These are phyloP conservation scores for Zychaea mexicana DNA, from an alignment of 371 early-diverging fungal species.

Conservation along the genomic window DNA sequence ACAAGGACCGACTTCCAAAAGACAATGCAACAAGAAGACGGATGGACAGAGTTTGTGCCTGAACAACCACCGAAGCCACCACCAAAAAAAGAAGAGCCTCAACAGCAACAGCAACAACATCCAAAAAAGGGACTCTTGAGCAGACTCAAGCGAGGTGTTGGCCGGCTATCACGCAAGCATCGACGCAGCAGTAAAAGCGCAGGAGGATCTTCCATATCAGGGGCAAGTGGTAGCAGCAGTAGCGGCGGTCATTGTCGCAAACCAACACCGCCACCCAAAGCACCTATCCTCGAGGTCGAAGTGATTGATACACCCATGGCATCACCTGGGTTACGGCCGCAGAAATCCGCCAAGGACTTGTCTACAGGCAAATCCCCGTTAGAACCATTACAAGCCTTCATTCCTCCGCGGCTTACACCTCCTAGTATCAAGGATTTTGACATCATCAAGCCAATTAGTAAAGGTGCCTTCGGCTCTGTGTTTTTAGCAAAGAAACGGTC, in stretches of 20 bases:
- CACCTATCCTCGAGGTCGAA: conserved; percentile 23
- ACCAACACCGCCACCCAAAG: neutral
- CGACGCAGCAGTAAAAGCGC: neutral
- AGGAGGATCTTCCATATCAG: neutral
- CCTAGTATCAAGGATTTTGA: conserved; percentile 90
- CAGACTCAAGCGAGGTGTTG: conserved; percentile 23
- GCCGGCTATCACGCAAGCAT: conserved; percentile 1
- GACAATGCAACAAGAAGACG: conserved; percentile 29
- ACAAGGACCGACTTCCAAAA: conserved; percentile 43
- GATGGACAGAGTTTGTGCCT: conserved; percentile 48
- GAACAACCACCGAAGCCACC: neutral
- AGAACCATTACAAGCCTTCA: conserved; percentile 51
- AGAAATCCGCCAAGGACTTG: conserved; percentile 5
- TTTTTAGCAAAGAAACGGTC: conserved; percentile 84
- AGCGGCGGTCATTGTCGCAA: neutral
- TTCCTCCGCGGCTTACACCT: conserved; percentile 44
- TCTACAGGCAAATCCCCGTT: conserved; percentile 38
- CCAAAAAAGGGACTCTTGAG: conserved; percentile 17
- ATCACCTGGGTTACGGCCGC: conserved; percentile 31
- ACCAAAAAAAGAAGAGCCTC: conserved; percentile 15
- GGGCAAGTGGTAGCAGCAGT: neutral
- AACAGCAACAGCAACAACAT: neutral
- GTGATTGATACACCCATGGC: conserved; percentile 41
- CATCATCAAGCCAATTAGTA: conserved; percentile 91
- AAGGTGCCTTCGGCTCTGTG: conserved; percentile 92